Conservation (phyloP, 441 rosid species). For the Omphalea diandra region DNA sequence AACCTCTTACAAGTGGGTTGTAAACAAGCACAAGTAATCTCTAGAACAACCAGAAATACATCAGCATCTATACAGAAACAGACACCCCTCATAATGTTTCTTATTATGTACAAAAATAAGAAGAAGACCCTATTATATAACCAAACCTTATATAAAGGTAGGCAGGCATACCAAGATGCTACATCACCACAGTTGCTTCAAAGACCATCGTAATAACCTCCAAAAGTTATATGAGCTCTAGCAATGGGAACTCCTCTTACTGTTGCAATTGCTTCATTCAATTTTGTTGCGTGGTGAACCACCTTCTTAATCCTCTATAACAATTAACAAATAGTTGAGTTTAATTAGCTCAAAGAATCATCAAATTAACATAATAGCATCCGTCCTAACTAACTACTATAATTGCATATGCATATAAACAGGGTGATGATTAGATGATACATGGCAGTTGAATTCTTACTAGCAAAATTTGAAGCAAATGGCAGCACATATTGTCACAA, state of each 20-base stretch:
- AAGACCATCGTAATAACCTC: conserved; percentile 68
- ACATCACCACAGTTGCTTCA: conserved; percentile 27
- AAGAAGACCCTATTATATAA: conserved; percentile 11
- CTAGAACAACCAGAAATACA: conserved; percentile 22
- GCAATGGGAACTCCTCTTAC: conserved; percentile 63
- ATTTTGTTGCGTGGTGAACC: conserved; percentile 57
- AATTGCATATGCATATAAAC: neutral
- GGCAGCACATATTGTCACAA: neutral
- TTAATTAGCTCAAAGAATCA: conserved; percentile 2
- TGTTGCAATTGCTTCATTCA: conserved; percentile 70
- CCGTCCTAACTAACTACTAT: neutral
- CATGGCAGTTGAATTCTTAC: neutral
- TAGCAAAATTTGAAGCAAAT: neutral
- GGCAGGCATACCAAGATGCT: neutral
- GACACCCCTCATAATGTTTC: neutral
- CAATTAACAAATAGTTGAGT: conserved; percentile 20
- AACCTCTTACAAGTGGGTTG: neutral
- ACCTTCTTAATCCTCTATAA: conserved; percentile 68
- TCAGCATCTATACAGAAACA: conserved; percentile 18
- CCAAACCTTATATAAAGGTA: neutral
- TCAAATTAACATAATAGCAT: neutral
- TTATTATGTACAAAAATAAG: conserved; percentile 14
- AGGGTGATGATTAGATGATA: neutral
- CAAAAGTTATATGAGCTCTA: conserved; percentile 70
- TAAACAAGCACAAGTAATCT: conserved; percentile 11